Evolutionary conservation across 768 basidiomycete species (phyloP).

Genomic region (Termitomyces heimii): DNA sequence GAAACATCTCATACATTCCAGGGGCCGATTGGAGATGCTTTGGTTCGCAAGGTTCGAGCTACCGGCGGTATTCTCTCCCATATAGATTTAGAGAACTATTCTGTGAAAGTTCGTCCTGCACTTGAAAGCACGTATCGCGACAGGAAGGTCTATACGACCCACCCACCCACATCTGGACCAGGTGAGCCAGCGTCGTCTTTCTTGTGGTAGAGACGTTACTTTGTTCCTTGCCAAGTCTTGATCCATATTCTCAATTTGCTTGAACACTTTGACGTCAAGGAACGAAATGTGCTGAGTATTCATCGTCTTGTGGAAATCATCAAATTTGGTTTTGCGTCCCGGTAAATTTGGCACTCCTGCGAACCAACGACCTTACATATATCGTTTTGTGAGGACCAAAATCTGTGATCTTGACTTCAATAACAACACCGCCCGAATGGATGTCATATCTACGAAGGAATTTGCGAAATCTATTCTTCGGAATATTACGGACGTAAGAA

Average conservation of each 20-base stretch:
- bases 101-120: constrained; percentile 63
- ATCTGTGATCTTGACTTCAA: constrained; percentile 74
- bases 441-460: constrained; percentile 60
- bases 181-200: constrained; percentile 23
- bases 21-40: constrained; percentile 78
- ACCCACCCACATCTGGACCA: constrained; percentile 83
- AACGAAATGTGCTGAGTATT: constrained; percentile 54
- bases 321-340: constrained; percentile 62
- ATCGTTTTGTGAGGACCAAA: constrained; percentile 51
- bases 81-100: constrained; percentile 68
- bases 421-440: constrained; percentile 50
- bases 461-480: constrained; percentile 55
- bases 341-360: constrained; percentile 21
- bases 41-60: constrained; percentile 61
- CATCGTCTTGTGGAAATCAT: constrained; percentile 83
- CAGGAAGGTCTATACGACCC: constrained; percentile 76
- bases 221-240: constrained; percentile 41
- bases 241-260: constrained; percentile 89
- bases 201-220: not conserved
- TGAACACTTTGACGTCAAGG: constrained; percentile 60
- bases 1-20: constrained; percentile 20
- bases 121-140: constrained; percentile 73
- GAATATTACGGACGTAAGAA: constrained; percentile 80
- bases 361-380: not conserved
- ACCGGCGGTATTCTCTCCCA: constrained; percentile 80